These are phyloP conservation scores for Lactifluus pinguis DNA, from an alignment of 768 basidiomycete genomes.

Conservation along the genomic window DNA sequence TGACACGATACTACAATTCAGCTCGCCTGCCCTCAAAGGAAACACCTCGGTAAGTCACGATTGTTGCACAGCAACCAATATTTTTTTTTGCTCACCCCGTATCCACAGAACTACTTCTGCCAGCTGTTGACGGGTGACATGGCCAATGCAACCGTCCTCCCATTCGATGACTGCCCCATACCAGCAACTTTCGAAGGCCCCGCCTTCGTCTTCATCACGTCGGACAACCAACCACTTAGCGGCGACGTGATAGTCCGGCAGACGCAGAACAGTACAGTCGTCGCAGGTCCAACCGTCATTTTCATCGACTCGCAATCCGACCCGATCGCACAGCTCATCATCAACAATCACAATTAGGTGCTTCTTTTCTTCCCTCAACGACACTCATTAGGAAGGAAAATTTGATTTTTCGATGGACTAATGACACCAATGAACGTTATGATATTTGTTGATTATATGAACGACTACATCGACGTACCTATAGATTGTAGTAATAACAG, in stretches of 20 bases:
- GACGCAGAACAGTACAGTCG: conserved; percentile 42
- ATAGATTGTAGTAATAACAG: too few species aligned
- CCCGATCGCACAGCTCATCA: conserved; percentile 39
- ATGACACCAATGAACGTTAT: too few species aligned
- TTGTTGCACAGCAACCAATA: too few species aligned
- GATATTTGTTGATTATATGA: too few species aligned
- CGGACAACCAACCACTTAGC: conserved; percentile 51
- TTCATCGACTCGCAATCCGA: conserved; percentile 58
- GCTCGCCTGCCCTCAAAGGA: conserved; percentile 45
- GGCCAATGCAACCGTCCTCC: conserved; percentile 46
- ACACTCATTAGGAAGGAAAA: too few species aligned
- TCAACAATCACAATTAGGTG: conserved; percentile 9
- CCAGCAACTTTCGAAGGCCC: conserved; percentile 64
- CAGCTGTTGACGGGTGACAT: conserved; percentile 67
- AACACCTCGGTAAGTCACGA: conserved; percentile 33
- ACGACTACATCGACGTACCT: too few species aligned
- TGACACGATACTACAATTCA: conserved; percentile 58
- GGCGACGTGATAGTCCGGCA: conserved; percentile 42
- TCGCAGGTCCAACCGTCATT: conserved; percentile 63
- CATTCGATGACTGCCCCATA: conserved; percentile 51
- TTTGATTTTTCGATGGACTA: too few species aligned
- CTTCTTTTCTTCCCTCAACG: too few species aligned
- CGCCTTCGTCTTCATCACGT: conserved; percentile 63
- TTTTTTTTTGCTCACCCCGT: neutral
- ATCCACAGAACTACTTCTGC: conserved; percentile 47